Percentiles rank a stretch among this genome's conserved stretches.
Conservation (phyloP, 495 filamentous ascomycete species). For the Talaromyces nanjingensis region DNA sequence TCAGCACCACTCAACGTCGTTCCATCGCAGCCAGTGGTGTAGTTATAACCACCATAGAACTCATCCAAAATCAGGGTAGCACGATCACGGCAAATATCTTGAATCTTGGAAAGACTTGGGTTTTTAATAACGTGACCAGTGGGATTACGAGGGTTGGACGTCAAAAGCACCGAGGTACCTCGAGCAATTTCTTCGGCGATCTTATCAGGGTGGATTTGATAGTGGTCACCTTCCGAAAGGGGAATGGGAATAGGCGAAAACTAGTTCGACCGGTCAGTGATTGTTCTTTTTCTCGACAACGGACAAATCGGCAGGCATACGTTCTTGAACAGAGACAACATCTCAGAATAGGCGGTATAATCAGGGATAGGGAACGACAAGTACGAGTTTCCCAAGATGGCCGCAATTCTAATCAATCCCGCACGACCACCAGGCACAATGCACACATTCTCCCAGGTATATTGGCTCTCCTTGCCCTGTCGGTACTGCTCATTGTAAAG, state of each 20-base stretch:
- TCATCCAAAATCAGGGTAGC: slow-evolving; percentile 92
- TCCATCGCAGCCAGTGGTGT: slow-evolving; percentile 84
- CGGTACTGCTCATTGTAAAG: slow-evolving; percentile 93
- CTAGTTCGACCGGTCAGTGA: slow-evolving; percentile 28
- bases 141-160: slow-evolving; percentile 94
- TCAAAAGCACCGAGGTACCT: slow-evolving; percentile 81
- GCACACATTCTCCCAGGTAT: slow-evolving; percentile 98
- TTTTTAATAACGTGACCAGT: slow-evolving; percentile 81
- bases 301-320: slow-evolving; percentile 30
- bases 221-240: slow-evolving; percentile 72
- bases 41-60: slow-evolving; percentile 96
- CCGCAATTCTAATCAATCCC: slow-evolving; percentile 88
- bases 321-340: slow-evolving; percentile 87
- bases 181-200: slow-evolving; percentile 85
- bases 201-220: slow-evolving; percentile 87
- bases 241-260: slow-evolving; percentile 88
- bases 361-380: slow-evolving; percentile 79
- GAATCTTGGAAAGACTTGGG: slow-evolving; percentile 76
- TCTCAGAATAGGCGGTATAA: slow-evolving; percentile 87
- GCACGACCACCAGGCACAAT: slow-evolving; percentile 93
- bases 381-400: slow-evolving; percentile 87
- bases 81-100: slow-evolving; percentile 84
- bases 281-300: not conserved
- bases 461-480: slow-evolving; percentile 78
- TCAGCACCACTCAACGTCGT: slow-evolving; percentile 78